Evolutionary conservation across 768 basidiomycete species (phyloP), one percentile per base, ranked within the genome.

Genomic region (Piloderma croceum): DNA sequence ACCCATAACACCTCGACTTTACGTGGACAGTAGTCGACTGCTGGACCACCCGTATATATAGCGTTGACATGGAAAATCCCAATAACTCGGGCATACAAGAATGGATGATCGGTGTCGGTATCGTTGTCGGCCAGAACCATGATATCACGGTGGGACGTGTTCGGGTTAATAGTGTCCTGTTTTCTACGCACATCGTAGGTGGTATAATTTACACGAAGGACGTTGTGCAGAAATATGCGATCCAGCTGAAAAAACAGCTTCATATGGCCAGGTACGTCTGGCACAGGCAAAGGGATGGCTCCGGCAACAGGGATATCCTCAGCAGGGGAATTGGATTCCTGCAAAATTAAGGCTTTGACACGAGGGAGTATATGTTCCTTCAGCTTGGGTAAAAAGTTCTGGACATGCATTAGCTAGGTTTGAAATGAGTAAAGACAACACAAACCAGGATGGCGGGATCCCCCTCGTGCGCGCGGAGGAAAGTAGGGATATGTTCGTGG

Each of bases 151-250:
- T 15, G 22, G 33, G 32, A 18, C 43, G 25, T 17, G 48, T 45
- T 7, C 19, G 36, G 23, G 23, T 43, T 44, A 24, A 59, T 24
- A 6, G 46, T 40, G 19, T 58, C 56, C 17, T 54, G 41, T 13
- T 24, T 33, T 1, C 41, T 31, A 1, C 36, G 41, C 7, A 58
- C 19, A 32, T 57, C 42, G 31, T 58, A 58, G 0, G 49, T 46
- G 0, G 53, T 58, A 27, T 41, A 58, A 31, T 52, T 43, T 6
- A 53, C 31, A 9, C 17, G 52, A 11, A 41, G 34, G 4, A n/a
- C 34, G 7, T 31, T 24, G 27, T 45, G 44, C 9, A 19, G 25
- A 23, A 39, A 45, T 3, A 45, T 45, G 2, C 29, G 18, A 21
- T 42, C 41, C 7, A 9, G 18, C 3, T 37, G 9, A 9, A 6